Conservation (phyloP, 257 asterid species). For the Thymus quinquecostatus region DNA sequence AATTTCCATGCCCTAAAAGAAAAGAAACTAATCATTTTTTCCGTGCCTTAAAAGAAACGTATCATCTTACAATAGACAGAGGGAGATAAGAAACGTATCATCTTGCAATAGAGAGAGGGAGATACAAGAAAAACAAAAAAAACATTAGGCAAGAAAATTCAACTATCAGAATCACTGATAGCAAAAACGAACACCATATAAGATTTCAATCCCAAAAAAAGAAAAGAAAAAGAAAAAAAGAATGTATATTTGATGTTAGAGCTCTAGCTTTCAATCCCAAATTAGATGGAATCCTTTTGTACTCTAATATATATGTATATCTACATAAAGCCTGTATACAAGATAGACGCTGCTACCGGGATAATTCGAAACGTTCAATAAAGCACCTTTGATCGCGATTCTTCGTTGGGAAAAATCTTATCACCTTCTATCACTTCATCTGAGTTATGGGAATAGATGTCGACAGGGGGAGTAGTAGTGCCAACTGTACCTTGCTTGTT, state of each 20-base stretch:
- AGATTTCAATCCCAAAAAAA: neutral
- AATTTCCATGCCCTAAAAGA: too few species aligned
- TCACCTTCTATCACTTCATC: constrained; percentile 51
- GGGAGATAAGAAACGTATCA: too few species aligned
- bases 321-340: constrained; percentile 40
- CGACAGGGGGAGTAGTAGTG: constrained; percentile 65
- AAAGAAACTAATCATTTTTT: too few species aligned
- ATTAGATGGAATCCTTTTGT: constrained; percentile 29
- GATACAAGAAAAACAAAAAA: too few species aligned
- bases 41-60: too few species aligned
- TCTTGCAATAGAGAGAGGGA: too few species aligned
- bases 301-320: constrained; percentile 27
- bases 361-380: constrained; percentile 14
- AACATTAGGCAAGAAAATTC: neutral
- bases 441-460: constrained; percentile 65
- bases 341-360: constrained; percentile 10
- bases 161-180: constrained; percentile 35
- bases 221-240: constrained; percentile 28
- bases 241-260: constrained; percentile 24
- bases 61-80: too few species aligned
- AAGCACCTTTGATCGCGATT: constrained; percentile 27
- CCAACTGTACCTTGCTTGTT: constrained; percentile 45
- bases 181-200: constrained; percentile 31
- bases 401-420: constrained; percentile 45
- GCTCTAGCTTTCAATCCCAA: constrained; percentile 30